These are phyloP conservation scores for Panaeolus cyanescens DNA, from an alignment of 768 basidiomycete genomes.

Conservation along the genomic window DNA sequence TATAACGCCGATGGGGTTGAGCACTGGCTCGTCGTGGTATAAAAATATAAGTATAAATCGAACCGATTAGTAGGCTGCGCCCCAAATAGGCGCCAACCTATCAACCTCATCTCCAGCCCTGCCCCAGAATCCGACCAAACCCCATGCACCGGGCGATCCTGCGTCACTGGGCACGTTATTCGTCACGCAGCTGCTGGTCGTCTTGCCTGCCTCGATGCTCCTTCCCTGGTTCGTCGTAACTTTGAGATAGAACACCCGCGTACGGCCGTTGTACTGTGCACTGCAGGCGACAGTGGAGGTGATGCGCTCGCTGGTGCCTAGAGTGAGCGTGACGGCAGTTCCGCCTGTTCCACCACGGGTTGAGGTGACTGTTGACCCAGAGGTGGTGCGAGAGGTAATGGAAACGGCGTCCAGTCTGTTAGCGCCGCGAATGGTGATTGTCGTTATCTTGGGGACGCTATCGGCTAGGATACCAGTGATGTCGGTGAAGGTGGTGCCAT, in stretches of 20 bases:
- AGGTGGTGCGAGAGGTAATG: constrained; percentile 21
- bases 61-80: constrained; percentile 22
- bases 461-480: constrained; percentile 20
- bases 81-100: constrained; percentile 32
- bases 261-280: constrained; percentile 23
- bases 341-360: constrained; percentile 38
- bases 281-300: constrained; percentile 25
- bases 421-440: constrained; percentile 32
- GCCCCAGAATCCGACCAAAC: constrained; percentile 34
- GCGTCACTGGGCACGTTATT: constrained; percentile 29
- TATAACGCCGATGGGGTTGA: neutral
- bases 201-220: constrained; percentile 26
- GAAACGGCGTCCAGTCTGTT: constrained; percentile 33
- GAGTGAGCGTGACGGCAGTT: constrained; percentile 24
- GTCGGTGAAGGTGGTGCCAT: constrained; percentile 33
- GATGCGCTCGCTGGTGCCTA: constrained; percentile 25
- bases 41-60: neutral
- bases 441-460: constrained; percentile 24
- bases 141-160: constrained; percentile 27
- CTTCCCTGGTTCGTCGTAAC: constrained; percentile 32
- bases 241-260: constrained; percentile 32
- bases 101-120: constrained; percentile 31
- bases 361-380: constrained; percentile 17
- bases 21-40: neutral
- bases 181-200: constrained; percentile 27